Evolutionary conservation across 129 eudicot species (phyloP).

Genomic region (Arctium minus): DNA sequence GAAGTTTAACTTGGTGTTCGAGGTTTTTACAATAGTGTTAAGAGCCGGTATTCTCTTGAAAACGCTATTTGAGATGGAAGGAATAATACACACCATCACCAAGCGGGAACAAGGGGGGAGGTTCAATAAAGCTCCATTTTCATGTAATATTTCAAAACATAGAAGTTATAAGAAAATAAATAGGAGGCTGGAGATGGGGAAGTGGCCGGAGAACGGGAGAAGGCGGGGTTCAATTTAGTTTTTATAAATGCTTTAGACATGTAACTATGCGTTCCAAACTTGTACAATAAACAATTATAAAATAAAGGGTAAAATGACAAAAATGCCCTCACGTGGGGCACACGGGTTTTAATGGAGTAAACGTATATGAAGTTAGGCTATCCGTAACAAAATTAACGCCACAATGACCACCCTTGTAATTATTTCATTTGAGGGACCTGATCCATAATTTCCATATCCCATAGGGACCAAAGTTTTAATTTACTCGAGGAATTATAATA

Average conservation of each 20-base stretch:
- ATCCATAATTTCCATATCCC: not conserved
- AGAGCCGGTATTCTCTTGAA: no score
- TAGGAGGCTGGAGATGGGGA: not conserved
- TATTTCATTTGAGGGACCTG: not conserved
- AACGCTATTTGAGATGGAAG: no score
- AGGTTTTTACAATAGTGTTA: no score
- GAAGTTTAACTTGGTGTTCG: no score
- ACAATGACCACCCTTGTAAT: not conserved
- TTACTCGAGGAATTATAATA: not conserved
- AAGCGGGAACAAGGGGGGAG: not conserved
- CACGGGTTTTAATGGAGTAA: not conserved
- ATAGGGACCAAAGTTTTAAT: not conserved
- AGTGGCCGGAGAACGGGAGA: no score
- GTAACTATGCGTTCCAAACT: not conserved
- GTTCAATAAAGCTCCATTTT: no score
- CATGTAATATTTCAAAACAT: no score
- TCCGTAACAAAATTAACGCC: not conserved
- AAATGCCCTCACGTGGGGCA: not conserved
- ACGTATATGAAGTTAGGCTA: not conserved
- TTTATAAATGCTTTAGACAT: not conserved
- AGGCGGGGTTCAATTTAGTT: not conserved
- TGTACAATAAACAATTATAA: not conserved
- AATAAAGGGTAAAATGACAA: not conserved
- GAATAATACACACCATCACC: not conserved
- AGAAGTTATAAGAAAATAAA: not conserved